Base-by-base conservation (phyloP, 2,329 filamentous ascomycete species). In the Aspergillus intermedius region DNA sequence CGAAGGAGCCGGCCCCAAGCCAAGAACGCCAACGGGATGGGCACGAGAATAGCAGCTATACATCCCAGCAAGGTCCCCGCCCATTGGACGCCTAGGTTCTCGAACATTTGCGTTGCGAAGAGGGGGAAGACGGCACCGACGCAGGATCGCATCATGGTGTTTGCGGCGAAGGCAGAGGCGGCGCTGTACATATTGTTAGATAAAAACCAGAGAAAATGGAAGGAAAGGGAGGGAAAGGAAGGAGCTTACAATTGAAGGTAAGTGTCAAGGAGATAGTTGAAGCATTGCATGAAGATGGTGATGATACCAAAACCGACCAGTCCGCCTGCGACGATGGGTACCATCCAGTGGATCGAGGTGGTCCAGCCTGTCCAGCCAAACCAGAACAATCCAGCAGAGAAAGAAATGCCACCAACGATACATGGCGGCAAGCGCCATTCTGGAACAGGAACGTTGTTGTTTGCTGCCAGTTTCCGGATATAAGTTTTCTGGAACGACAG, bases 331-430 rank as follows among this genome's bases (percentile, higher is more conserved):
- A 54, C 50, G 2, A 54, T 59, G 5, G 59, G 58, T 0, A 49
- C 56, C 46, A 60, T 56, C 58, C 58, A 62, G 48, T 60, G 57
- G 19, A 60, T 54, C 3, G 51, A 52, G 4, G 44, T 34, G 4
- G 44, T 49, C 30, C 44, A 59, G 1, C 57, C 58, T 2, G 59
- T 54, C 59, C 59, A 61, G 8, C 59, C 58, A 13, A 61, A 60
- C 57, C 57, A 60, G 52, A 62, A 58, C 8, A 62, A 28, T 1
- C 59, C 59, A 30, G 17, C 50, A 0, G 59, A 49, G 45, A 62
- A 62, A 0, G 48, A 48, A 8, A 52, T 19, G 3, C 50, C 54
- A 7, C 59, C 59, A 0, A 57, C 46, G 17, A 60, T 57, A 42
- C 51, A 53, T 6, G 58, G 57, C 2, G 54, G 57, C 2, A 62